Conservation (phyloP, 768 basidiomycete species). For the Antrodiella citrinella region DNA sequence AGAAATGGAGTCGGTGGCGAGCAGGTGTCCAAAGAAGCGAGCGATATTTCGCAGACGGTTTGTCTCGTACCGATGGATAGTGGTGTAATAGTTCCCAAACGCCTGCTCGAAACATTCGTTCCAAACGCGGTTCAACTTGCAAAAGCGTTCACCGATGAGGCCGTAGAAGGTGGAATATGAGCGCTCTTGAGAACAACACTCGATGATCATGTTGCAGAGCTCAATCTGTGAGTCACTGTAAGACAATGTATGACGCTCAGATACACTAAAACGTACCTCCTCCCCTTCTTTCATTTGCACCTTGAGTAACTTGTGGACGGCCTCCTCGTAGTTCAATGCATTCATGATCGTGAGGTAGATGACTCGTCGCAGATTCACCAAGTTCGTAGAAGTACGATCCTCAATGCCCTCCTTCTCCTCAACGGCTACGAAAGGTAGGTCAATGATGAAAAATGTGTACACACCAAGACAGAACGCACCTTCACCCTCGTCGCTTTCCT, state of each 20-base stretch:
- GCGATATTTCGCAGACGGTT: slow-evolving; percentile 97
- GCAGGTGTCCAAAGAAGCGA: slow-evolving; percentile 90
- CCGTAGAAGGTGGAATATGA: slow-evolving; percentile 98
- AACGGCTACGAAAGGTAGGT: slow-evolving; percentile 35
- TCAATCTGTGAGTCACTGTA: slow-evolving; percentile 59
- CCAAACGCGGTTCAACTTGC: slow-evolving; percentile 94
- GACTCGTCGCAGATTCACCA: slow-evolving; percentile 87
- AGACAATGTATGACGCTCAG: too few species aligned
- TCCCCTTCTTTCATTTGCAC: slow-evolving; percentile 87
- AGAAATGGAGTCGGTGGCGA: slow-evolving; percentile 80
- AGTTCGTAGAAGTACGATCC: slow-evolving; percentile 90
- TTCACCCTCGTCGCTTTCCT: slow-evolving; percentile 50
- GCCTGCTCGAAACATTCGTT: slow-evolving; percentile 82
- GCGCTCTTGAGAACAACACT: slow-evolving; percentile 99
- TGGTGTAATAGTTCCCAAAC: slow-evolving; percentile 86
- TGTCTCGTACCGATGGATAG: slow-evolving; percentile 97
- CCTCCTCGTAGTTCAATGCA: slow-evolving; percentile 96
- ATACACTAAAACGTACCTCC: slow-evolving; percentile 52
- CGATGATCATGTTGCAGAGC: slow-evolving; percentile 96
- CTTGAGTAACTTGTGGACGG: slow-evolving; percentile 95
- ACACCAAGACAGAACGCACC: slow-evolving; percentile 25
- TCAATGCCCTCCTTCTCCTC: slow-evolving; percentile 85
- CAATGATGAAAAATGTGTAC: slow-evolving; percentile 8
- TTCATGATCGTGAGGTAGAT: slow-evolving; percentile 99
- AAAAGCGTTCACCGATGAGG: slow-evolving; percentile 91